Evolutionary conservation across 495 filamentous ascomycete genomes (phyloP).

Genomic region (Penicillium verhagenii): DNA sequence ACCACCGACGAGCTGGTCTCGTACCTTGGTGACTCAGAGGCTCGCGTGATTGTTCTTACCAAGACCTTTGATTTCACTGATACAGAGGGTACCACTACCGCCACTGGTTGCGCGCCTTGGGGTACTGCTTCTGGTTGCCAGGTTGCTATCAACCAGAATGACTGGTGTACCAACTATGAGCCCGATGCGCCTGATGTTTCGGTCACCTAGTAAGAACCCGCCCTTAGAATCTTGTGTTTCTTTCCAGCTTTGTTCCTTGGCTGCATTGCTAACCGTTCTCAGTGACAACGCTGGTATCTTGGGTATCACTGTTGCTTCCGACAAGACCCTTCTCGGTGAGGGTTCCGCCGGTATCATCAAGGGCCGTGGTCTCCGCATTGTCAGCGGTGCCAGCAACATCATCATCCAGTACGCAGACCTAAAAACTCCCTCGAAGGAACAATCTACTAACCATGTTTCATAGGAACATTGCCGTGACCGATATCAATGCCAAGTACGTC

Average conservation of each 20-base stretch:
- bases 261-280: neutral
- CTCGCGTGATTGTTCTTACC: constrained; percentile 40
- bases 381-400: constrained; percentile 43
- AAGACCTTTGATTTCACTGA: constrained; percentile 46
- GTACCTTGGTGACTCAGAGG: constrained; percentile 36
- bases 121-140: constrained; percentile 44
- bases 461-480: constrained; percentile 47
- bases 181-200: constrained; percentile 29
- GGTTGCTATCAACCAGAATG: constrained; percentile 52
- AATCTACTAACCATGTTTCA: neutral
- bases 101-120: constrained; percentile 48
- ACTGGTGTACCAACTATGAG: constrained; percentile 48
- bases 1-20: constrained; percentile 43
- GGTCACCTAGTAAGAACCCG: constrained; percentile 37
- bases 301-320: constrained; percentile 44
- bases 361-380: constrained; percentile 46
- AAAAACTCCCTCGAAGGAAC: too few relatives aligned
- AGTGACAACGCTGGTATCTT: constrained; percentile 43
- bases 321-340: constrained; percentile 45
- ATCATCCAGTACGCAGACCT: constrained; percentile 46
- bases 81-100: constrained; percentile 41
- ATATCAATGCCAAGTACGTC: constrained; percentile 50
- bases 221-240: too few relatives aligned
- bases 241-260: neutral
- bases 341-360: constrained; percentile 40